Conservation (phyloP, 2,329 filamentous ascomycete genomes). For the Ascochyta koolunga region DNA sequence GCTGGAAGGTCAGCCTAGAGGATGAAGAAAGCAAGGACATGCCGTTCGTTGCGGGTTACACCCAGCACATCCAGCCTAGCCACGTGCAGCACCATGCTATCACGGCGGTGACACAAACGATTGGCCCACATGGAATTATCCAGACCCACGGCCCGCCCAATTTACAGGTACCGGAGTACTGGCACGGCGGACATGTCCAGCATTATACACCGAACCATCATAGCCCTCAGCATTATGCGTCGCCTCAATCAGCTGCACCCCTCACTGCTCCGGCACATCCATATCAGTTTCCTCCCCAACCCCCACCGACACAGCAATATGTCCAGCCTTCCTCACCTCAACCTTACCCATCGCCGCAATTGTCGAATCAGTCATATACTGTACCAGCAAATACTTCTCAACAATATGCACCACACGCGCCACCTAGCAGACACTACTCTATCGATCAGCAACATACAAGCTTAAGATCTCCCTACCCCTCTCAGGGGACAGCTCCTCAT, state of each 20-base stretch:
- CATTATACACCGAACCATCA: conserved; percentile 36
- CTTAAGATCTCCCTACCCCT: conserved; percentile 27
- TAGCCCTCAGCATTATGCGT: conserved; percentile 33
- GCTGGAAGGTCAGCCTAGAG: conserved; percentile 48
- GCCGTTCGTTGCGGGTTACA: conserved; percentile 36
- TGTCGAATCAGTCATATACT: conserved; percentile 24
- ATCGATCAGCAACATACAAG: conserved; percentile 24
- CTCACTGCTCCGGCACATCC: conserved; percentile 25
- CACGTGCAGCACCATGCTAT: conserved; percentile 38
- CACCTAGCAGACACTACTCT: conserved; percentile 29
- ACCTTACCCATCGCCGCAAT: conserved; percentile 33
- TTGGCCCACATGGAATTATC: conserved; percentile 31
- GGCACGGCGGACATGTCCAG: conserved; percentile 32
- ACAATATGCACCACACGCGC: conserved; percentile 15
- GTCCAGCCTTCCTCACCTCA: conserved; percentile 35
- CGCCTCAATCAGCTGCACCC: conserved; percentile 24
- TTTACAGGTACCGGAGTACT: conserved; percentile 41
- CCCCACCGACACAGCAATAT: conserved; percentile 29
- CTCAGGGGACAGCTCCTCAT: conserved; percentile 19
- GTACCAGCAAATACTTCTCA: conserved; percentile 14
- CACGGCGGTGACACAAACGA: conserved; percentile 24
- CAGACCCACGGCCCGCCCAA: conserved; percentile 37
- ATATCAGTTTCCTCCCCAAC: conserved; percentile 34
- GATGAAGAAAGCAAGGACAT: conserved; percentile 47
- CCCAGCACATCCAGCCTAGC: conserved; percentile 37